Evolutionary conservation across 371 early-diverging fungal genomes (phyloP).

Genomic region (Zopfochytrium polystomum): DNA sequence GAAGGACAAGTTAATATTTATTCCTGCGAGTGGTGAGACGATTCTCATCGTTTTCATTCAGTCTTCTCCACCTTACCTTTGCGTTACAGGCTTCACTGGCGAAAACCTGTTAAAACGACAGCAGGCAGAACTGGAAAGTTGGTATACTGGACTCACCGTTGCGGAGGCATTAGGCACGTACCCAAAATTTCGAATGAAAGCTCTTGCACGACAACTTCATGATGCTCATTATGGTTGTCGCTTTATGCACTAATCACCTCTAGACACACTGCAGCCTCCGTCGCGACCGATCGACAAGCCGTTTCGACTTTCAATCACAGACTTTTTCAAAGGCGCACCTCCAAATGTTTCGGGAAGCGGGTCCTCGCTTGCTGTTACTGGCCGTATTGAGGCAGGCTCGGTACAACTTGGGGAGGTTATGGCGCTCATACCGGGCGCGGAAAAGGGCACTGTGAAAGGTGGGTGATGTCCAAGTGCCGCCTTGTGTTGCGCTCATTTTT

Average conservation of each 20-base stretch:
- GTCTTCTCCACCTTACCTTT: too few species aligned
- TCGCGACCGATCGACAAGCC: constrained; percentile 72
- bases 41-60: too few species aligned
- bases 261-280: constrained; percentile 73
- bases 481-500: not conserved
- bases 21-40: constrained; percentile 77
- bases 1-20: constrained; percentile 64
- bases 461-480: constrained; percentile 10
- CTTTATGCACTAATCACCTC: too few species aligned
- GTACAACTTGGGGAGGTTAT: constrained; percentile 84
- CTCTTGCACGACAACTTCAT: constrained; percentile 17
- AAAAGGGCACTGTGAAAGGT: constrained; percentile 74
- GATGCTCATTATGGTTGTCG: too few species aligned
- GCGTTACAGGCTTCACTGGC: constrained; percentile 58
- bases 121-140: constrained; percentile 42
- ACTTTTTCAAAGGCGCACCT: constrained; percentile 75
- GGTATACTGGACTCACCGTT: constrained; percentile 71
- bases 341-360: constrained; percentile 29
- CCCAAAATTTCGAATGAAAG: not conserved
- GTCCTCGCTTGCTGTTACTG: constrained; percentile 75
- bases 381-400: constrained; percentile 80
- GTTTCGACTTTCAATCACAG: constrained; percentile 76
- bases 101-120: constrained; percentile 65
- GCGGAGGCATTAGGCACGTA: constrained; percentile 58
- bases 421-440: constrained; percentile 76